Conservation (phyloP, 140 eudicot genomes). For the Senecio squalidus region DNA sequence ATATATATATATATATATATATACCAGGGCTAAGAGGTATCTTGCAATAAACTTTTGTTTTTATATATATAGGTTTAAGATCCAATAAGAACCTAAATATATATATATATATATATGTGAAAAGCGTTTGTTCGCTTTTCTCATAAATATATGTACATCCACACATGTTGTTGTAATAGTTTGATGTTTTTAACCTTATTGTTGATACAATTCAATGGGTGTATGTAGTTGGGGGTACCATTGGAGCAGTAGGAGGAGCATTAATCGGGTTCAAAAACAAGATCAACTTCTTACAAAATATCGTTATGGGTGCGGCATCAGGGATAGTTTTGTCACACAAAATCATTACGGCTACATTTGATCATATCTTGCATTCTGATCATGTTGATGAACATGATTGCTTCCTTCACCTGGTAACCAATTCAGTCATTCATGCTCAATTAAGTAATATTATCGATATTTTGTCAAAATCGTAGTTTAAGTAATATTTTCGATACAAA, state of each 20-base stretch:
- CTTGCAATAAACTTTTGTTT: too few species aligned
- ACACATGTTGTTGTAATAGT: not conserved
- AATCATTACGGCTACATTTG: slow-evolving; percentile 10
- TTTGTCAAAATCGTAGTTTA: too few species aligned
- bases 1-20: not conserved
- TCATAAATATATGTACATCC: not conserved
- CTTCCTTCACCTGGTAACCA: slow-evolving; percentile 27
- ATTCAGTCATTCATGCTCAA: not conserved
- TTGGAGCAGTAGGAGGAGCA: slow-evolving; percentile 31
- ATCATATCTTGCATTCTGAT: slow-evolving; percentile 20
- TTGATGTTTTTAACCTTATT: not conserved
- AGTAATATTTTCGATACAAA: too few species aligned
- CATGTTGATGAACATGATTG: slow-evolving; percentile 19
- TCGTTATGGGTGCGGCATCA: slow-evolving; percentile 14
- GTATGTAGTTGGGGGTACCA: slow-evolving; percentile 24
- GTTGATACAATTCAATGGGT: not conserved
- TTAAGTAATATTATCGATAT: too few species aligned
- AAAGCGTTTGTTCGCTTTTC: not conserved
- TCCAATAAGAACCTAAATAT: not conserved
- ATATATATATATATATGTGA: not conserved
- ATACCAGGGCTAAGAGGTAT: too few species aligned
- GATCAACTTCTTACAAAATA: slow-evolving; percentile 14
- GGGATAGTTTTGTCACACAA: slow-evolving; percentile 29
- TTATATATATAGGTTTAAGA: not conserved
- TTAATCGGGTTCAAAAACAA: slow-evolving; percentile 25